Base-by-base conservation (phyloP, 2,329 filamentous ascomycete species). In the Aspergillus sergii region DNA sequence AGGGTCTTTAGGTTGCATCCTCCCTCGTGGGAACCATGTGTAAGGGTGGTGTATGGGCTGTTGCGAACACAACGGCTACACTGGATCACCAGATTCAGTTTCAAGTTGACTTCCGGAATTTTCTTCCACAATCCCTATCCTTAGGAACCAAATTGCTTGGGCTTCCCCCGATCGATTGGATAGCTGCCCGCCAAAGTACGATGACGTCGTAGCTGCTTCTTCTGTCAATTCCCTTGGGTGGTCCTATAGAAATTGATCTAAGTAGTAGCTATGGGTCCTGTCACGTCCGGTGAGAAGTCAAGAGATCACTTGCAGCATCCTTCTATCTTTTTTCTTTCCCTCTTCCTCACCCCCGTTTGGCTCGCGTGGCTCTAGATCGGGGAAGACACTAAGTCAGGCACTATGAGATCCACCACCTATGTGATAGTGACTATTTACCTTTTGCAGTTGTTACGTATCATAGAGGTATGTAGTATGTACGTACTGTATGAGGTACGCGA, bases 281-380 rank as follows among this genome's bases (percentile, higher is more conserved):
- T 39, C 51, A 39, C 51, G 39, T 39, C 34, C 10, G 19, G 32
- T 26, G 32, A 55, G 51, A 60, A 60, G 62, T 66, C 64, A 68
- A 66, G 55, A 63, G 57, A 65, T 69, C 59, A 64, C 61, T 64
- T 65, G 64, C 66, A 67, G 63, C 60, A 36, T 57, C 50, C 48
- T 67, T 67, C 63, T 57, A 67, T 65, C 36, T 34, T 58, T 62
- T 58, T 61, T 65, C 62, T 65, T 62, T 60, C 54, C 9, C 59
- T 61, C 61, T 64, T 65, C 64, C 45, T 60, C 36, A 59, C 43
- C 61, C 59, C 64, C 59, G 62, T 63, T 64, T 62, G 60, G 64
- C 66, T 71, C 65, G 66, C 67, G 69, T 71, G 69, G 68, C 66
- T 67, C 61, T 60, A 68, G 67, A 69, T 67, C 65, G 65, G 53